These are phyloP conservation scores for Cornus controversa DNA, from an alignment of 148 eudicot species.

Conservation along the genomic window DNA sequence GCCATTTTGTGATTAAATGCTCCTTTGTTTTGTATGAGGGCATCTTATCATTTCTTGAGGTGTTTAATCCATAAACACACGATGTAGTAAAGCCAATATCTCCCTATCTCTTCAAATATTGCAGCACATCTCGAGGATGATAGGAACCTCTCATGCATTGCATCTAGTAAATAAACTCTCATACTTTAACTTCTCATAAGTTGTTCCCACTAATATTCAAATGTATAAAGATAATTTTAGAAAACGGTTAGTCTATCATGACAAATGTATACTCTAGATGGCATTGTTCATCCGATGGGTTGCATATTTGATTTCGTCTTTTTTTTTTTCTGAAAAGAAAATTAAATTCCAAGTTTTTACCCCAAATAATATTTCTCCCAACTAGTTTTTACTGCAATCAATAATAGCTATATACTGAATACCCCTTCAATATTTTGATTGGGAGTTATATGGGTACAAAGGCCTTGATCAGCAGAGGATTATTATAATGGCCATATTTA, in stretches of 20 bases:
- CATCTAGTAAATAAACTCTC: too few species aligned
- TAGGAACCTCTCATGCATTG: too few species aligned
- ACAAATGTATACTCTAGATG: not conserved
- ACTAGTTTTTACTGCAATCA: too few species aligned
- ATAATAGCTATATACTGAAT: too few species aligned
- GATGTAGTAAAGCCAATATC: too few species aligned
- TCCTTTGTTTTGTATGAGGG: not conserved
- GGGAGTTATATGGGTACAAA: not conserved
- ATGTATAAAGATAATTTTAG: not conserved
- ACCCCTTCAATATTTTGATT: not conserved
- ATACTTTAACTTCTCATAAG: too few species aligned
- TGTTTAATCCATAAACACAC: not conserved
- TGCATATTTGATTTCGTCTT: not conserved
- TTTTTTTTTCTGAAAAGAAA: too few species aligned
- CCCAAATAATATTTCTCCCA: too few species aligned
- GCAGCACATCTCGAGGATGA: too few species aligned
- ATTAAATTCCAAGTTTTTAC: too few species aligned
- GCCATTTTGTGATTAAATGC: not conserved
- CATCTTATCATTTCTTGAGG: not conserved
- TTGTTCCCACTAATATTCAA: too few species aligned
- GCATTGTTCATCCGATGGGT: not conserved
- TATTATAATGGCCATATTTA: not conserved
- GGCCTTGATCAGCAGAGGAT: not conserved
- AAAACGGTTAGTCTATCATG: not conserved
- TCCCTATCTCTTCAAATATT: too few species aligned